Conservation (phyloP, 768 basidiomycete species). For the Trichaptum fuscoviolaceum region DNA sequence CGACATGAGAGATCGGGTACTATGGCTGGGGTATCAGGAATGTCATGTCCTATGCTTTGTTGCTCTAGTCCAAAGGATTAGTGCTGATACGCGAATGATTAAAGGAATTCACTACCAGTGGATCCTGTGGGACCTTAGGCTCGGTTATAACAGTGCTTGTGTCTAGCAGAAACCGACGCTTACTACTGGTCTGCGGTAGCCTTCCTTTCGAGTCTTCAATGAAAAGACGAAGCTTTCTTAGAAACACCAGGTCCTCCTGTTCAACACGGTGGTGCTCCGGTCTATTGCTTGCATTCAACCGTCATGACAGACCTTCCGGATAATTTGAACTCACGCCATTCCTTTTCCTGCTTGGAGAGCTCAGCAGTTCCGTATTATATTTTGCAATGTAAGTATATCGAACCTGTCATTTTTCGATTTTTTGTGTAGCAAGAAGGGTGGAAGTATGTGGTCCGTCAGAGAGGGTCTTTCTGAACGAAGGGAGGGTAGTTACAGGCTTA, state of each 20-base stretch:
- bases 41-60: no score
- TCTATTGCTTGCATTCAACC: neutral
- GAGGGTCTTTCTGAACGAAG: neutral
- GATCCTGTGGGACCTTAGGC: no score
- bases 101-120: no score
- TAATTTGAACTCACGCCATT: neutral
- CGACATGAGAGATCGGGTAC: no score
- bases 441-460: neutral
- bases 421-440: neutral
- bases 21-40: no score
- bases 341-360: neutral
- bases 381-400: neutral
- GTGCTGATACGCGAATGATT: no score
- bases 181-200: neutral
- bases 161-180: neutral
- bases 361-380: neutral
- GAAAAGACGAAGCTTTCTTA: neutral
- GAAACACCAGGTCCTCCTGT: neutral
- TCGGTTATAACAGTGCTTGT: no score
- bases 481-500: no score
- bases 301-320: neutral
- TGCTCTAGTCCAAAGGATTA: no score
- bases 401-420: neutral
- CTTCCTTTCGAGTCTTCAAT: neutral
- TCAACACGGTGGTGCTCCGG: neutral